Base-by-base conservation (phyloP, 176 grass and related monocot genomes). In the Musa itinerans region DNA sequence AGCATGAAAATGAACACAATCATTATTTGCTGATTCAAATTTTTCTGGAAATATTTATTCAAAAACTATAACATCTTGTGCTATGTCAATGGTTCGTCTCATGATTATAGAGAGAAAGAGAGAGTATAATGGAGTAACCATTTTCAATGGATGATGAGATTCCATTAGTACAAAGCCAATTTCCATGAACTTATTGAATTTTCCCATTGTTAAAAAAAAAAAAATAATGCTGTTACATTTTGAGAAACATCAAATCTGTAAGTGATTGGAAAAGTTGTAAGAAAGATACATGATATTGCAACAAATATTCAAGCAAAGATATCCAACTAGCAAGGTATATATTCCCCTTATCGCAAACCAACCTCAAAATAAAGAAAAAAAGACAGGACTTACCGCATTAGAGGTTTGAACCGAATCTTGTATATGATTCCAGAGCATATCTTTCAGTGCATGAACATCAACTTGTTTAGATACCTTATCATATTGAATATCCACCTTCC, bases 381-480 rank as follows among this genome's bases (percentile, higher is more conserved):
- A 53, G 11, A 58, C 54, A 66, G 75, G 50, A 73, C 75, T 77
- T 84, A 98, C 94, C 68, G 54, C 67, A 75, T 65, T 11, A 69
- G 81, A 83, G 79, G 64, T 79, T 52, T 87, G 83, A 73, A 82
- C 50, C 78, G 82, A 85, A 70, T 83, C 77, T 83, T 98, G 78
- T 70, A 98, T 91, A 76, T 91, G 90, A 75, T 79, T 90, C 94
- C 94, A 98, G 9, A 98, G 82, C 22, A 91, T 87, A 75, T 93
- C 79, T 81, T 98, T 98, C 34, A 98, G 84, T 65, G 88, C 86
- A 93, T 98, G 94, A 90, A 98, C 94, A 82, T 98, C 94, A 24
- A 98, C 94, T 84, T 91, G 94, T 79, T 93, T 98, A 5, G 90
- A 98, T 74, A 91, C 94, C 70, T 93, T 98, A 86, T 91, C 90